These are phyloP conservation scores for Ceratocystis cubensis DNA, from an alignment of 2,329 filamentous ascomycete species.

Conservation along the genomic window DNA sequence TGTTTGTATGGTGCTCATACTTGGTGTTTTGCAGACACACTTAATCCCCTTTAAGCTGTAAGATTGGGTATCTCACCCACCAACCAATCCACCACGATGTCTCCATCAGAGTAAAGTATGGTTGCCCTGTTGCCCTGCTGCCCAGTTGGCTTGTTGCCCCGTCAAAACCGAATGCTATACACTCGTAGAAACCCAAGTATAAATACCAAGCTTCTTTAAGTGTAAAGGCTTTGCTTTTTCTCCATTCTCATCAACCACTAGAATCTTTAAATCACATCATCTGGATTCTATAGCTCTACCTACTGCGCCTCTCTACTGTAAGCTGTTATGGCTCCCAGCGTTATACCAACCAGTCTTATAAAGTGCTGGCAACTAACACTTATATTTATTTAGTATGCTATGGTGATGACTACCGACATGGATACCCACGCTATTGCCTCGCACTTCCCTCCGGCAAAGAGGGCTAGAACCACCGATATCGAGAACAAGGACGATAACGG, in stretches of 20 bases:
- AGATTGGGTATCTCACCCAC: neutral
- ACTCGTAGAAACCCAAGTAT: neutral
- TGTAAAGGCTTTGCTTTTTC: neutral
- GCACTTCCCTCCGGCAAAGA: constrained; percentile 6
- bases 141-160: neutral
- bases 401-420: neutral
- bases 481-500: neutral
- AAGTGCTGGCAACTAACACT: neutral
- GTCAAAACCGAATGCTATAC: neutral
- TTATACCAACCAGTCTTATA: neutral
- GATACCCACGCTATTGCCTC: neutral
- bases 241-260: neutral
- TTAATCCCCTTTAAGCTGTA: neutral
- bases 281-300: too few species aligned
- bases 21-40: neutral
- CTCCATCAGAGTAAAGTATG: neutral
- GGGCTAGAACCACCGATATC: neutral
- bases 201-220: neutral
- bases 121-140: too few species aligned
- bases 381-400: too few species aligned
- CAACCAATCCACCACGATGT: neutral
- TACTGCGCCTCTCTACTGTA: neutral
- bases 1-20: neutral
- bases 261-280: neutral
- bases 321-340: neutral